Evolutionary conservation across 2,329 filamentous ascomycete genomes (phyloP).

Genomic region (Coniosporium tulheliwenetii): DNA sequence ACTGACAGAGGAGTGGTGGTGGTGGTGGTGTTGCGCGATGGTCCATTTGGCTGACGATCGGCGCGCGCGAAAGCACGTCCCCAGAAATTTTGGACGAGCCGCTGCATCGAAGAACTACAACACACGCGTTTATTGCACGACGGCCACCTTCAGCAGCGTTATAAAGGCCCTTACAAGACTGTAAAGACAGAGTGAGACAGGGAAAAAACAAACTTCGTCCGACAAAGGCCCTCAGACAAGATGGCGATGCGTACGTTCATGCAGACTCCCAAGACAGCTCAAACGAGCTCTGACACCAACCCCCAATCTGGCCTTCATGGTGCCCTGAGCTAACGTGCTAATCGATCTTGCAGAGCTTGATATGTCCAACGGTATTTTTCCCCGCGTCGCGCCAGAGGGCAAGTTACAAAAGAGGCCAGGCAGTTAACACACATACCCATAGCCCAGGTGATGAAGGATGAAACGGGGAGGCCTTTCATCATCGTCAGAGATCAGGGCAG

Average conservation of each 20-base stretch:
- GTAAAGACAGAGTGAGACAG: neutral
- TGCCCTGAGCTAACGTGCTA: too few relatives aligned
- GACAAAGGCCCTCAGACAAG: constrained; percentile 13
- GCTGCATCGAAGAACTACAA: neutral
- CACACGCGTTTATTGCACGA: neutral
- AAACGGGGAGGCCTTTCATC: constrained; percentile 93
- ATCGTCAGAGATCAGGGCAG: constrained; percentile 95
- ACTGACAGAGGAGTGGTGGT: too few relatives aligned
- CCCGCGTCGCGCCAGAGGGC: neutral
- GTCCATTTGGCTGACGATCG: too few relatives aligned
- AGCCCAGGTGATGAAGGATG: constrained; percentile 82
- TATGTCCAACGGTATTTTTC: constrained; percentile 58
- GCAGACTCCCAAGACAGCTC: too few relatives aligned
- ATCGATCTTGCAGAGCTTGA: constrained; percentile 48
- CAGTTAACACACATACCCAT: constrained; percentile 11
- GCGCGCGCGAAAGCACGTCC: too few relatives aligned
- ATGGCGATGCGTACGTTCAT: constrained; percentile 44
- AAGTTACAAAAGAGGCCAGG: constrained; percentile 5
- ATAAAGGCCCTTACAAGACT: neutral
- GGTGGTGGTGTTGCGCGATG: too few relatives aligned
- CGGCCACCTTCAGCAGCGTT: neutral
- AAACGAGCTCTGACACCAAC: too few relatives aligned
- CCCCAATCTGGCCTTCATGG: too few relatives aligned
- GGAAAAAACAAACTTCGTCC: too few relatives aligned
- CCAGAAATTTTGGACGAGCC: too few relatives aligned